Conservation (phyloP, 139 green algal genomes). For the Haematococcus sp. region DNA sequence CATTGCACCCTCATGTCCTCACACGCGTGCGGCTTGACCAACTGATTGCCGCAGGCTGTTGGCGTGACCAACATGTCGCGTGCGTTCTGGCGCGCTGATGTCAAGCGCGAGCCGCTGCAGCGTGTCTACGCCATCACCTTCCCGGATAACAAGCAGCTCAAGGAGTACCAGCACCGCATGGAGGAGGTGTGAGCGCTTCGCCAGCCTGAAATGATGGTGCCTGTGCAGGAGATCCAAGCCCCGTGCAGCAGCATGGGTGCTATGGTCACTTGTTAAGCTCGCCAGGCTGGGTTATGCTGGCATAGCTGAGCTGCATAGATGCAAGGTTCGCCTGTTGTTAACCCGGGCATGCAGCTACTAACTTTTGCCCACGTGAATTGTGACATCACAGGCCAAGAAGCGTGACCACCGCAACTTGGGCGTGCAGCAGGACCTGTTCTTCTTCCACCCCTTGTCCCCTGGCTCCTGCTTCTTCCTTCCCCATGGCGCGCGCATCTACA, state of each 20-base stretch:
- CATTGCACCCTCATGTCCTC: too few species aligned
- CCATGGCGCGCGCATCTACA: conserved; percentile 91
- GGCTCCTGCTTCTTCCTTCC: conserved; percentile 95
- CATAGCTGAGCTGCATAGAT: conserved; percentile 7
- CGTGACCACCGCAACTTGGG: conserved; percentile 94
- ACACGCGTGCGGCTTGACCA: too few species aligned
- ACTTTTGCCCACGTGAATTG: background rate
- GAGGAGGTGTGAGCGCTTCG: conserved; percentile 40
- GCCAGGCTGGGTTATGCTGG: too few species aligned
- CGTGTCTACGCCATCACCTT: conserved; percentile 97
- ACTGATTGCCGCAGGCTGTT: conserved; percentile 69
- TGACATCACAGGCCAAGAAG: conserved; percentile 88
- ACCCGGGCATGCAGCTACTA: background rate
- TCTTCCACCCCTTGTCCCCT: conserved; percentile 91
- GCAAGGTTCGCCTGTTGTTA: background rate
- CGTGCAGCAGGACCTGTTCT: conserved; percentile 91
- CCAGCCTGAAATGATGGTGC: too few species aligned
- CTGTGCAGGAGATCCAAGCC: background rate
- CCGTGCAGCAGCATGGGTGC: too few species aligned
- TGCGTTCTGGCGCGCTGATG: conserved; percentile 83
- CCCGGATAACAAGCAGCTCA: conserved; percentile 90
- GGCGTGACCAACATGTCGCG: conserved; percentile 69
- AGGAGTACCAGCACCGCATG: conserved; percentile 91
- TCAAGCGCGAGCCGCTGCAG: conserved; percentile 62
- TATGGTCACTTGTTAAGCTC: too few species aligned